A percentile compares a stretch with the other conserved stretches of the same genome.
Evolutionary conservation across 805 yeast genomes (phyloP).

Genomic region (Pichia cephalocereana): DNA sequence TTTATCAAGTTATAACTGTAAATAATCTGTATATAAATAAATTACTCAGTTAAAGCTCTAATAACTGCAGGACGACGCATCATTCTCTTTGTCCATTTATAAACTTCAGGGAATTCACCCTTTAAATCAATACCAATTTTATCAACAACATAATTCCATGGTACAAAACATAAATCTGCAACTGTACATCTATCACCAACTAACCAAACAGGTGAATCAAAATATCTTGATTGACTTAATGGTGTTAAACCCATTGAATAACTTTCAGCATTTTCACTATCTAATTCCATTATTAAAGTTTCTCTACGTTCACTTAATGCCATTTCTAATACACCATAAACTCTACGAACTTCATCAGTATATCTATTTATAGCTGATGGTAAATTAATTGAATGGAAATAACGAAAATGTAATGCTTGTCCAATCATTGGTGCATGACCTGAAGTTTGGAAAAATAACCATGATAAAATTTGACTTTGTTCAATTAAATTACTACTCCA

Average conservation of each 20-base stretch:
- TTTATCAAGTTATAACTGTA: slow-evolving; percentile 37
- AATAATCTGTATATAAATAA: neutral
- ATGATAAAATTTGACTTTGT: slow-evolving; percentile 75
- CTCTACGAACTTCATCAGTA: slow-evolving; percentile 86
- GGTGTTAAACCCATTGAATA: slow-evolving; percentile 87
- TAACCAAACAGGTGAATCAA: slow-evolving; percentile 91
- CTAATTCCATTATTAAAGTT: slow-evolving; percentile 80
- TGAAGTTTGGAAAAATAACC: slow-evolving; percentile 92
- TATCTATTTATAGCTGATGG: slow-evolving; percentile 87
- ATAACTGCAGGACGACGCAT: slow-evolving; percentile 91
- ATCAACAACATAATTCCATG: slow-evolving; percentile 95
- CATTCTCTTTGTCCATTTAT: slow-evolving; percentile 92
- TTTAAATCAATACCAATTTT: slow-evolving; percentile 83
- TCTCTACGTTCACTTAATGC: slow-evolving; percentile 89
- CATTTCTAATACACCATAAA: slow-evolving; percentile 91
- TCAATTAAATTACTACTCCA: slow-evolving; percentile 75
- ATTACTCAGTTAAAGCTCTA: slow-evolving; percentile 45
- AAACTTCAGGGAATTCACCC: slow-evolving; percentile 88
- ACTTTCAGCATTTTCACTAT: slow-evolving; percentile 77
- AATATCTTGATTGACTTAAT: slow-evolving; percentile 71
- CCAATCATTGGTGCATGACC: slow-evolving; percentile 99
- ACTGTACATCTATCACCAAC: slow-evolving; percentile 79
- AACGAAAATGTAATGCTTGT: slow-evolving; percentile 89
- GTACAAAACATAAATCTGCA: slow-evolving; percentile 88
- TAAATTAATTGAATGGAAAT: slow-evolving; percentile 78